Evolutionary conservation across 2,329 filamentous ascomycete species (phyloP), one percentile per base, ranked within the genome.

Genomic region (Stemphylium vesicarium): DNA sequence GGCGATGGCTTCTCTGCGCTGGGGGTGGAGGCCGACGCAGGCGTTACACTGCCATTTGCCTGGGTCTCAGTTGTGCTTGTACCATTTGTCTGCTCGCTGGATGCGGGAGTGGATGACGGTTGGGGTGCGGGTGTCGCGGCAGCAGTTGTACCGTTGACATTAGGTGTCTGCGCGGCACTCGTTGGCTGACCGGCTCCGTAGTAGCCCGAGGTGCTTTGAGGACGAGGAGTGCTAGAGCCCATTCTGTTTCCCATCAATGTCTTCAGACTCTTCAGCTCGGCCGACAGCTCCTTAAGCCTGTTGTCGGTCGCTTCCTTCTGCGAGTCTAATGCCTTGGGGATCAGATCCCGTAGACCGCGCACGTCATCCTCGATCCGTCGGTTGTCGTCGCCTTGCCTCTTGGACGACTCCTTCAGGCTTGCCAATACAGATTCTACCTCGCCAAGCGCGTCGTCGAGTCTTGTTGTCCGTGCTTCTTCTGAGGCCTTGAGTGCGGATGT

Each of bases 241-340:
- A 88, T 81, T 38, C 86, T 79, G 73, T 87, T 89, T 31, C 82
- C 82, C 45, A 99, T 86, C 48, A 99, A 81, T 2, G 91, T 90
- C 83, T 97, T 98, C 68, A 99, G 80, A 73, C 93, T 97, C 80
- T 90, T 92, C 67, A 99, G 82, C 77, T 99, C 95, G 6, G 83
- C 85, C 63, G 91, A 90, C 63, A 99, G 85, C 67, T 98, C 95
- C 75, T 88, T 89, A 54, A 99, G 80, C 43, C 92, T 84, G 62
- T 81, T 84, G 71, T 98, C 93, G 22, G 90, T 91, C 49, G 86
- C 83, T 58, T 94, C 90, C 77, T 94, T 94, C 71, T 97, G 92
- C 48, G 89, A 89, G 60, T 95, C 88, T 68, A 99, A 84, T 2
- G 93, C 93, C 75, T 90, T 91, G 7, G 96, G 95, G 50, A 99